Conservation (phyloP, 345 rosid species). For the Lumnitzera littorea region DNA sequence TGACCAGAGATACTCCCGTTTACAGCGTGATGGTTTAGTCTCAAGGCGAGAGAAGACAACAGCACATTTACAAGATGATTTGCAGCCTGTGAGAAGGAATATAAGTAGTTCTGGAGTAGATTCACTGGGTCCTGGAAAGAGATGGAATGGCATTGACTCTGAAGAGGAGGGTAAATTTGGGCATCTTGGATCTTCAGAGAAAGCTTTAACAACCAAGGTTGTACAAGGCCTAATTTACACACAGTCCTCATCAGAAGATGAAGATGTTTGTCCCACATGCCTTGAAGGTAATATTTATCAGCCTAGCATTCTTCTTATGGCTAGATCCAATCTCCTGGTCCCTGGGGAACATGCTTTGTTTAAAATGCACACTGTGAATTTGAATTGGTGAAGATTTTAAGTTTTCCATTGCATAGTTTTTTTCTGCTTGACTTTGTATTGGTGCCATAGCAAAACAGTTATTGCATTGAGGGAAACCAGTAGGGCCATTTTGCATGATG, state of each 20-base stretch:
- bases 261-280: conserved; percentile 67
- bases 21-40: conserved; percentile 63
- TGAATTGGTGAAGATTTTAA: background rate
- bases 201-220: conserved; percentile 24
- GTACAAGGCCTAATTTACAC: conserved; percentile 17
- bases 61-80: conserved; percentile 53
- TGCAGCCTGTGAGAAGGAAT: conserved; percentile 43
- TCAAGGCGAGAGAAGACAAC: conserved; percentile 52
- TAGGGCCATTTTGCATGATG: background rate
- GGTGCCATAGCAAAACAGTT: background rate
- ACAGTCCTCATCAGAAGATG: conserved; percentile 43
- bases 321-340: no score
- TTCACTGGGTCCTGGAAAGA: conserved; percentile 36
- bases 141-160: conserved; percentile 27
- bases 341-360: background rate
- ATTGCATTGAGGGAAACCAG: no score
- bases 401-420: no score
- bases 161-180: conserved; percentile 31
- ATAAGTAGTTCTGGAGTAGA: conserved; percentile 38
- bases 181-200: conserved; percentile 34
- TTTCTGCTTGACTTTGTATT: background rate
- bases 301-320: no score
- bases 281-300: conserved; percentile 37
- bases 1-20: conserved; percentile 46
- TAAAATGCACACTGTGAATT: background rate